A percentile compares a stretch with the other conserved stretches of the same genome.
phyloP scores from a whole-genome alignment of 2,329 filamentous ascomycete genomes.

The Pseudodiploospora longispora region DNA sequence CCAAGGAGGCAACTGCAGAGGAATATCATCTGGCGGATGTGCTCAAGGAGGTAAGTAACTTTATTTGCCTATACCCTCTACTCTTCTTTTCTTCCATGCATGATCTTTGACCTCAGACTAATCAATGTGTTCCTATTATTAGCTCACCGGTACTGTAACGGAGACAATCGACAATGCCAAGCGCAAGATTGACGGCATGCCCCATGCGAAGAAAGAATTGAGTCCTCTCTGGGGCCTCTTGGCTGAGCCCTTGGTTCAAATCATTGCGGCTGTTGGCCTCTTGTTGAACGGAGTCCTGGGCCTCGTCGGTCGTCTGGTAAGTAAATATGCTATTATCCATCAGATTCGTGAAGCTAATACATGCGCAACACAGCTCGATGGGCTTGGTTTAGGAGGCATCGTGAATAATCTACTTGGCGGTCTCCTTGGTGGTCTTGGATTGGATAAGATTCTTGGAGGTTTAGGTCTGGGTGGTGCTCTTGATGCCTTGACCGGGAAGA shows the following conservation, averaged over 20 bases:
- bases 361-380: constrained; percentile 45
- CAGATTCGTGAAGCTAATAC: neutral
- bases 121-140: neutral
- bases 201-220: constrained; percentile 88
- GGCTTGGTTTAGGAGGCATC: constrained; percentile 73
- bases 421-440: constrained; percentile 66
- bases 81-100: neutral
- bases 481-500: constrained; percentile 36
- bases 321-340: constrained; percentile 9
- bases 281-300: constrained; percentile 76
- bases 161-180: constrained; percentile 81
- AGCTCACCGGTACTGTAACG: constrained; percentile 70
- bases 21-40: constrained; percentile 78
- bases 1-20: constrained; percentile 59
- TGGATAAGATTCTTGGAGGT: constrained; percentile 66
- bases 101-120: constrained; percentile 7
- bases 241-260: constrained; percentile 83
- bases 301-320: constrained; percentile 66
- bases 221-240: constrained; percentile 83
- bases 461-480: constrained; percentile 55
- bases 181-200: constrained; percentile 85
- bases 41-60: constrained; percentile 59
- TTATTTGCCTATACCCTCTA: neutral
- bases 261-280: constrained; percentile 79
- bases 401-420: constrained; percentile 48